Base-by-base conservation (phyloP, 441 rosid genomes). In the Populus hybrid region DNA sequence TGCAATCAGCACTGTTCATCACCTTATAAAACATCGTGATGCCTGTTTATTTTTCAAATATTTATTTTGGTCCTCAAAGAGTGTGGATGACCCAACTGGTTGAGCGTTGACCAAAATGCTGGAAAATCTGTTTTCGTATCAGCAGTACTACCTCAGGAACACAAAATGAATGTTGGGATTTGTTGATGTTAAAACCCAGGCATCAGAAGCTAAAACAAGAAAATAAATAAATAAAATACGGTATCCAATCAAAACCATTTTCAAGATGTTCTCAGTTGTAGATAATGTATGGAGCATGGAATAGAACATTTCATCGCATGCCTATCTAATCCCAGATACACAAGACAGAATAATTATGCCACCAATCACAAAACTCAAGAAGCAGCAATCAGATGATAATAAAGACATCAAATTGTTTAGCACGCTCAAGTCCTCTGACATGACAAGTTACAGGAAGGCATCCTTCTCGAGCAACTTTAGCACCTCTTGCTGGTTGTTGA, bases 401-500 rank as follows among this genome's bases (percentile, higher is more conserved):
- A 77, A 9, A 9, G 40, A 68, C 40, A 59, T 21, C 64, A 71
- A 50, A 66, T 59, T 33, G 75, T 14, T 59, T 18, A 76, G 16
- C 74, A 64, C 77, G 26, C 66, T 61, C 26, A 28, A 53, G 21
- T 76, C 75, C 64, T 20, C 72, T 7, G 42, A 67, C 77, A 69
- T 59, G 68, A 74, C 63, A 28, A 67, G 24, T 88, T 78, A 96
- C 85, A 94, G 94, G 89, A 97, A 94, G 31, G 95, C 99, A 56
- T 94, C 98, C 86, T 93, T 94, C 89, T 93, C 98, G 9, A 97
- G 93, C 74, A 97, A 84, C 88, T 97, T 94, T 65, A 97, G 87
- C 68, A 94, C 98, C 9, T 97, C 98, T 0, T 92, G 84, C 86
- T 97, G 98, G 82, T 84, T 93, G 88, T 94, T 97, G 82, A 97